phyloP scores from a whole-genome alignment of 2,329 filamentous ascomycete genomes.

The Cladophialophora immunda region DNA sequence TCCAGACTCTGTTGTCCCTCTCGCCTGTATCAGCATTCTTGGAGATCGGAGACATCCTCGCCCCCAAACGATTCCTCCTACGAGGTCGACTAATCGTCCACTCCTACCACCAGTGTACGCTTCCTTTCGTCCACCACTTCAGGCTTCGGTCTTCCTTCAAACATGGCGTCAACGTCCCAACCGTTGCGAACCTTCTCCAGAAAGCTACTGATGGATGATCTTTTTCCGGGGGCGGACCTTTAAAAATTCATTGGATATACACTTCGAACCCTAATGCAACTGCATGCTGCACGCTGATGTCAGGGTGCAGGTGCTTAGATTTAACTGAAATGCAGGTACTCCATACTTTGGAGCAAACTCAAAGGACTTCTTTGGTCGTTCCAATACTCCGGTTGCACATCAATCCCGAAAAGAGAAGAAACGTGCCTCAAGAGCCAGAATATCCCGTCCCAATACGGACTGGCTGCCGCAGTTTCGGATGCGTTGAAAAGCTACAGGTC shows the following conservation, averaged over 20 bases:
- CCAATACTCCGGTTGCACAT: background rate
- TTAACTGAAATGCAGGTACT: constrained; percentile 26
- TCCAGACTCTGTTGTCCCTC: background rate
- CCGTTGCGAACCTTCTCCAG: background rate
- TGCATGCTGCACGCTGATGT: constrained; percentile 24
- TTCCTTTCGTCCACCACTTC: background rate
- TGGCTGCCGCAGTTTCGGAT: background rate
- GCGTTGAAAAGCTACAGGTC: background rate
- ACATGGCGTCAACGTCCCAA: background rate
- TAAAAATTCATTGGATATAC: constrained; percentile 11
- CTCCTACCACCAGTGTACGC: too few relatives aligned
- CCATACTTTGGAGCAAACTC: constrained; percentile 4
- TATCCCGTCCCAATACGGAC: background rate
- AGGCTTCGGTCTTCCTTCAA: background rate
- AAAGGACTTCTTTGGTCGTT: background rate
- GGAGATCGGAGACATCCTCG: background rate
- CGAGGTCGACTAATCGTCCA: too few relatives aligned
- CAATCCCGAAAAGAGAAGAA: background rate
- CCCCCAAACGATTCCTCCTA: background rate
- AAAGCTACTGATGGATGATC: background rate
- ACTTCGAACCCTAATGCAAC: constrained; percentile 18
- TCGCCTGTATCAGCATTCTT: background rate
- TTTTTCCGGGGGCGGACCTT: background rate
- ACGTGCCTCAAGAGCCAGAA: background rate
- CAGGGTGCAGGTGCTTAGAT: constrained; percentile 16